phyloP scores from a whole-genome alignment of 2,329 filamentous ascomycete species.

The Scedosporium apiospermum region DNA sequence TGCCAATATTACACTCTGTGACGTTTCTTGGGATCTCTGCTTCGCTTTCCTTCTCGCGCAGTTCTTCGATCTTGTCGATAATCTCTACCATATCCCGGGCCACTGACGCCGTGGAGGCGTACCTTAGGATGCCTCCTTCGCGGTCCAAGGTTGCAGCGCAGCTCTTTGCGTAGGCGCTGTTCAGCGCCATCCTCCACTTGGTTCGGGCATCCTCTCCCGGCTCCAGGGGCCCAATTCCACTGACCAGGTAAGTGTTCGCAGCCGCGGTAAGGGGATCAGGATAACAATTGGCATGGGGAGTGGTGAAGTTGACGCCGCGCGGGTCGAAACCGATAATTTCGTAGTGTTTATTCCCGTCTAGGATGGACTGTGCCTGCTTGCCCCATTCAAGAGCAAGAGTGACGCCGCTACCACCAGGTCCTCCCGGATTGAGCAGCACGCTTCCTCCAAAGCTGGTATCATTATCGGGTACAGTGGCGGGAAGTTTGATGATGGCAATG shows the following conservation, averaged over 20 bases:
- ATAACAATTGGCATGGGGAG: constrained; percentile 29
- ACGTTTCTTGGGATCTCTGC: background rate
- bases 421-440: constrained; percentile 34
- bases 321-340: constrained; percentile 35
- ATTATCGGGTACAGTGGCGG: constrained; percentile 25
- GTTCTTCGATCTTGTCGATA: constrained; percentile 28
- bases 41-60: constrained; percentile 12
- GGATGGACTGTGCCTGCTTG: constrained; percentile 16
- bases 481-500: constrained; percentile 31
- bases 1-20: background rate
- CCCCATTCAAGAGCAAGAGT: constrained; percentile 16
- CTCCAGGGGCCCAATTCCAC: constrained; percentile 19
- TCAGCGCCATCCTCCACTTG: constrained; percentile 11
- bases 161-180: constrained; percentile 16
- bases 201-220: constrained; percentile 10
- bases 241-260: constrained; percentile 18
- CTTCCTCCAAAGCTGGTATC: constrained; percentile 30
- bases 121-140: constrained; percentile 20
- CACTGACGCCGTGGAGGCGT: constrained; percentile 26
- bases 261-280: constrained; percentile 19
- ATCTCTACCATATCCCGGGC: constrained; percentile 35
- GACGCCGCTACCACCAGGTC: constrained; percentile 32
- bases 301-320: constrained; percentile 27
- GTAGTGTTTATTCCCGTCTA: constrained; percentile 24
- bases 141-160: constrained; percentile 15